Evolutionary conservation across 2,329 filamentous ascomycete genomes (phyloP).

Genomic region (Pyricularia grisea): DNA sequence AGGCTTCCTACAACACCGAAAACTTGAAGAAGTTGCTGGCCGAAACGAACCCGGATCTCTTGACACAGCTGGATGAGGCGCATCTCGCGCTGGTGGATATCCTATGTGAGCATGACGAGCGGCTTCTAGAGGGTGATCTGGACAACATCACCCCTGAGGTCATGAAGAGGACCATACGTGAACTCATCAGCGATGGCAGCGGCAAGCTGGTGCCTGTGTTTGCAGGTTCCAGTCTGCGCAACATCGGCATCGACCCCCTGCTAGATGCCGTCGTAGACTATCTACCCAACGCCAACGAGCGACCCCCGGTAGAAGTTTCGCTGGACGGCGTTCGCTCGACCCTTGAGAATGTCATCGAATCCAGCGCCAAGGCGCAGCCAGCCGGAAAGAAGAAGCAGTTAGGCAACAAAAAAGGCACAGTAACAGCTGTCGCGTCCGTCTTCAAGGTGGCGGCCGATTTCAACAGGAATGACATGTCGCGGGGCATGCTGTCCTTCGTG

Average conservation of each 20-base stretch:
- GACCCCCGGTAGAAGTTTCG: slow-evolving; percentile 11
- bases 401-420: slow-evolving; percentile 8
- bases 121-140: slow-evolving; percentile 68
- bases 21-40: slow-evolving; percentile 25
- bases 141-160: slow-evolving; percentile 60
- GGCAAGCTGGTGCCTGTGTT: slow-evolving; percentile 79
- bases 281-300: slow-evolving; percentile 60
- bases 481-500: slow-evolving; percentile 84
- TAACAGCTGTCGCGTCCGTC: slow-evolving; percentile 52
- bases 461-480: slow-evolving; percentile 32
- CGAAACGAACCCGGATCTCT: slow-evolving; percentile 46
- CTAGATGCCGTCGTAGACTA: slow-evolving; percentile 84
- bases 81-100: slow-evolving; percentile 71
- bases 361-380: slow-evolving; percentile 6
- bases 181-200: slow-evolving; percentile 56
- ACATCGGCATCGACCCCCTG: slow-evolving; percentile 87
- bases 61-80: slow-evolving; percentile 63
- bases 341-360: slow-evolving; percentile 28
- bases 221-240: slow-evolving; percentile 84
- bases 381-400: slow-evolving; percentile 10
- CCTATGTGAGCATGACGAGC: slow-evolving; percentile 81
- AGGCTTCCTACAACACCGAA: slow-evolving; percentile 18
- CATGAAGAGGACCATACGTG: slow-evolving; percentile 66
- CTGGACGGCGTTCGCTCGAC: slow-evolving; percentile 41
- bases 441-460: slow-evolving; percentile 95